These are phyloP conservation scores for Athelia sp. DNA, from an alignment of 1,284 basidiomycete species.

Conservation along the genomic window DNA sequence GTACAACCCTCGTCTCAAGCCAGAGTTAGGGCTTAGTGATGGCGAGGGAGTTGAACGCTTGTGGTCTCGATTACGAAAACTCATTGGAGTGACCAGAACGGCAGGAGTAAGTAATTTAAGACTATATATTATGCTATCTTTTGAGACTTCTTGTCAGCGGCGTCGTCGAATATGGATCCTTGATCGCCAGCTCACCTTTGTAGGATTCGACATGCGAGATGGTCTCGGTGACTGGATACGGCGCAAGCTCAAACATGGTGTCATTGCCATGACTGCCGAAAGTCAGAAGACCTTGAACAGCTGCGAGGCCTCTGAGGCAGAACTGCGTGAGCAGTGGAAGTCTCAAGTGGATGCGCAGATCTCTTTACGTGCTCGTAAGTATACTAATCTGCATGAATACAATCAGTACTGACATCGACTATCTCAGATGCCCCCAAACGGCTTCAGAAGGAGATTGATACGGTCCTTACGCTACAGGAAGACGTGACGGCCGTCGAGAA, in stretches of 20 bases:
- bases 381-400: background rate
- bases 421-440: conserved; percentile 11
- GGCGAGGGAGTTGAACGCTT: conserved; percentile 15
- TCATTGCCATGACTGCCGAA: no score
- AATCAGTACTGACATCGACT: background rate
- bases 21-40: conserved; percentile 10
- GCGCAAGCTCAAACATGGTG: background rate
- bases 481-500: conserved; percentile 8
- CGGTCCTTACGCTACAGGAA: conserved; percentile 10
- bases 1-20: conserved; percentile 11
- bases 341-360: conserved; percentile 10
- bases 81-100: conserved; percentile 7
- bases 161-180: conserved; percentile 20
- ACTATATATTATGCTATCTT: background rate
- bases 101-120: background rate
- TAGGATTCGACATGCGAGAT: conserved; percentile 11
- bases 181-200: no score
- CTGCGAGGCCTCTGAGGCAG: background rate
- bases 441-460: conserved; percentile 12
- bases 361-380: conserved; percentile 13
- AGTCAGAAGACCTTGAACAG: no score
- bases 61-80: conserved; percentile 6
- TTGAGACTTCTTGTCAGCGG: conserved; percentile 9
- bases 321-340: conserved; percentile 8
- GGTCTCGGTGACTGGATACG: conserved; percentile 19